A percentile compares a stretch with the other conserved stretches of the same genome.
Conservation (phyloP, 352 stramenopile genomes). For the Phytopythium litorale region DNA sequence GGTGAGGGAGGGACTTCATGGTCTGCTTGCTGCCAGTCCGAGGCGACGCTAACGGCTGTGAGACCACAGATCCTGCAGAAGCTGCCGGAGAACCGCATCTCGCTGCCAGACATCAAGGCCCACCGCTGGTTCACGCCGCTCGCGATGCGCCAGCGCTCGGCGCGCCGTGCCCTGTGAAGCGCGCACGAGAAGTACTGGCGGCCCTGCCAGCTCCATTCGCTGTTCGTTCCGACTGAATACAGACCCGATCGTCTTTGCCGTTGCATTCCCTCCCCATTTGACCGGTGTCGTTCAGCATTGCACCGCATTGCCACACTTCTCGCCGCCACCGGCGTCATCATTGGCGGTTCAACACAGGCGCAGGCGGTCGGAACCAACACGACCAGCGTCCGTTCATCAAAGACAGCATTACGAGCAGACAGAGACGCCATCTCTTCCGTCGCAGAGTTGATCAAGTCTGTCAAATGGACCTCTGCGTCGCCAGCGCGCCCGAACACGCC, state of each 20-base stretch:
- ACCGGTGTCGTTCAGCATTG: not conserved
- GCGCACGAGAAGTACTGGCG: not conserved
- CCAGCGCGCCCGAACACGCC: not conserved
- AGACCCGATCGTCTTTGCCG: not conserved
- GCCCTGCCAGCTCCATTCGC: not conserved
- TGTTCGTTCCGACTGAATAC: slow-evolving; percentile 2
- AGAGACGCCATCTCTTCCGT: no score
- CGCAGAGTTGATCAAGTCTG: no score
- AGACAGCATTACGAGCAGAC: no score
- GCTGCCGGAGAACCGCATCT: slow-evolving; percentile 47
- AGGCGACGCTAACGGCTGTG: not conserved
- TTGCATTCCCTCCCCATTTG: not conserved
- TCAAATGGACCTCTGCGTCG: not conserved
- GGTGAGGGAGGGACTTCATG: slow-evolving; percentile 14
- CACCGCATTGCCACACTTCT: no score
- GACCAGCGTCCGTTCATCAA: no score
- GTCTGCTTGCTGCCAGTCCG: not conserved
- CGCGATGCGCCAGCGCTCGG: slow-evolving; percentile 37
- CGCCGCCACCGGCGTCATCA: no score
- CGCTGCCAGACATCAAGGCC: slow-evolving; percentile 64
- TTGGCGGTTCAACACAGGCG: no score
- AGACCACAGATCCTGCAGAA: slow-evolving; percentile 72
- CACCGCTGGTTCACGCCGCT: slow-evolving; percentile 76
- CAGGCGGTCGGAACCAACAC: no score
- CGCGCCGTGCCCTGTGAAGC: slow-evolving; percentile 27